Evolutionary conservation across 179 eudicot genomes (phyloP).

Genomic region (Corrigiola litoralis): DNA sequence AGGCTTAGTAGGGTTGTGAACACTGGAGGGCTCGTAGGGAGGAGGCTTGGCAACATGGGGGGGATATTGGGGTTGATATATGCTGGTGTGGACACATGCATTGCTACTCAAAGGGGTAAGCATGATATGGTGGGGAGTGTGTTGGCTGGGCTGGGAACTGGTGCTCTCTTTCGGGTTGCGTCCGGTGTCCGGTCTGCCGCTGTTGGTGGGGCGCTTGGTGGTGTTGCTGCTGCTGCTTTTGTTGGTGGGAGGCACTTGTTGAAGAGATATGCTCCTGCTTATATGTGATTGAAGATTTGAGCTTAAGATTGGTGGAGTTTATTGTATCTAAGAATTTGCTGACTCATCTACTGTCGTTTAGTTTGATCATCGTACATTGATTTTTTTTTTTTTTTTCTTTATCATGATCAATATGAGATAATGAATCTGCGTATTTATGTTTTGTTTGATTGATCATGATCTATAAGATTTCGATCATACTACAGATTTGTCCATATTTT

Average conservation of each 20-base stretch:
- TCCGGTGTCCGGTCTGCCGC: conserved; percentile 29
- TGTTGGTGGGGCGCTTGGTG: conserved; percentile 35
- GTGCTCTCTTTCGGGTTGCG: conserved; percentile 22
- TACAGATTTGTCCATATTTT: too few relatives aligned
- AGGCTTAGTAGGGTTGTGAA: conserved; percentile 34
- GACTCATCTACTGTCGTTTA: not conserved
- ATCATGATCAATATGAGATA: too few relatives aligned
- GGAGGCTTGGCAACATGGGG: conserved; percentile 23
- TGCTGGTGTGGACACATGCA: conserved; percentile 19
- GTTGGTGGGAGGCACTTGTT: conserved; percentile 26
- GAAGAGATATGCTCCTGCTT: conserved; percentile 20
- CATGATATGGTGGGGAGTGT: conserved; percentile 26
- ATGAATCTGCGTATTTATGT: too few relatives aligned
- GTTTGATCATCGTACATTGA: too few relatives aligned
- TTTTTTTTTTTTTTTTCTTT: too few relatives aligned
- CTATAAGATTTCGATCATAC: too few relatives aligned
- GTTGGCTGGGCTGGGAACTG: conserved; percentile 30
- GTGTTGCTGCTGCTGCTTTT: conserved; percentile 24
- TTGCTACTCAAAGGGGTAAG: not conserved
- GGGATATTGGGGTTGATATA: conserved; percentile 31
- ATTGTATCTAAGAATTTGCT: not conserved
- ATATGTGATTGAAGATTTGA: too few relatives aligned
- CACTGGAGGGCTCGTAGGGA: conserved; percentile 26
- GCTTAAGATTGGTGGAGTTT: not conserved
- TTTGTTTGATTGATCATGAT: too few relatives aligned